These are phyloP conservation scores for Datisca glomerata DNA, from an alignment of 306 rosid genomes.

Conservation along the genomic window DNA sequence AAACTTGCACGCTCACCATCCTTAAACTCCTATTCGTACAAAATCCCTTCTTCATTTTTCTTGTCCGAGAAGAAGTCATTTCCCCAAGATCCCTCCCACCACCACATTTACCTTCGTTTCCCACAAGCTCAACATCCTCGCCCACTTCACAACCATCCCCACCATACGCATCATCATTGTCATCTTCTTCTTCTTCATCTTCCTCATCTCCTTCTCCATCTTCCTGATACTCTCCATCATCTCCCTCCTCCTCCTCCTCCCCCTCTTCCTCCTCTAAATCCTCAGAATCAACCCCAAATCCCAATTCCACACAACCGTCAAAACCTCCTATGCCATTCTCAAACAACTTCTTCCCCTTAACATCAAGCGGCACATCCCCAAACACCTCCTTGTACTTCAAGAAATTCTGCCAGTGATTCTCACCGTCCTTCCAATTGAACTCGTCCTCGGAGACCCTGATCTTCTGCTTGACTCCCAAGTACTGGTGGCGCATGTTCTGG, in stretches of 20 bases:
- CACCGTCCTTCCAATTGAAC: conserved; percentile 86
- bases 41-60: conserved; percentile 26
- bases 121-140: conserved; percentile 12
- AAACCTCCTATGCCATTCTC: conserved; percentile 13
- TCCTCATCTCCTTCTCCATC: conserved; percentile 16
- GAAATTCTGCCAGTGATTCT: conserved; percentile 89
- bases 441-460: conserved; percentile 47
- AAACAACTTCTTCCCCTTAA: conserved; percentile 24
- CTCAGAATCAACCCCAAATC: conserved; percentile 38
- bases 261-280: conserved; percentile 25
- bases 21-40: conserved; percentile 30
- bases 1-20: conserved; percentile 24
- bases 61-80: conserved; percentile 11
- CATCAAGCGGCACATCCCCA: conserved; percentile 59
- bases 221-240: conserved; percentile 17
- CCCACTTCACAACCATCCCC: background rate
- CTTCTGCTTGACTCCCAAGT: conserved; percentile 91
- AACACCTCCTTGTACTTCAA: conserved; percentile 69
- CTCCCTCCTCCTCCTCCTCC: conserved; percentile 20
- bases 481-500: conserved; percentile 97
- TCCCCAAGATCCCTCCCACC: conserved; percentile 14
- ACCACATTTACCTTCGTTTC: conserved; percentile 22
- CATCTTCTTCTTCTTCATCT: conserved; percentile 7
- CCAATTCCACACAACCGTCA: conserved; percentile 42
- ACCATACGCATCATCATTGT: conserved; percentile 1